Evolutionary conservation across 495 filamentous ascomycete species (phyloP), one percentile per base, ranked within the genome.

Genomic region (Hypoxylon lienhwacheense): DNA sequence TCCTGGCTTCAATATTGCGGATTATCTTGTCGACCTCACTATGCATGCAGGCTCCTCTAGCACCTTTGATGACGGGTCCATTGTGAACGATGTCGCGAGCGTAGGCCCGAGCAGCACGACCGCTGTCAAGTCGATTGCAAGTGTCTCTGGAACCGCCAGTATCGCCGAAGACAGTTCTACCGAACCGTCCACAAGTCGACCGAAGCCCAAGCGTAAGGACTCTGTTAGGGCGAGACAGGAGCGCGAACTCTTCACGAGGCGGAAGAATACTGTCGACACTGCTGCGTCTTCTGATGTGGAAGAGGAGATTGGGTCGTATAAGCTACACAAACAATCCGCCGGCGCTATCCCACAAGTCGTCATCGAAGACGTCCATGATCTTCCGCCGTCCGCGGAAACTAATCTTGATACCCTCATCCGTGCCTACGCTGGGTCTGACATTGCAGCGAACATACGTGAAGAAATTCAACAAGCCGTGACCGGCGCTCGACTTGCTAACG

Each of bases 1-100:
- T 20, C 88, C 93, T 8, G 93, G 93, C 3, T 98, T 98, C 80
- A 98, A 98, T 59, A 97, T 98, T 66, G 93, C 93, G 1, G 93
- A 98, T 63, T 98, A 96, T 59, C 81, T 98, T 5, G 90, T 98
- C 34, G 93, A 99, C 68, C 76, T 99, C 14, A 97, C 93, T 0
- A 96, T 99, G 91, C 93, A 99, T 69, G 91, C 89, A 24, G 66
- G 74, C 21, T 60, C 68, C 11, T 67, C 64, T 16, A 63, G 67
- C 11, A 61, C 64, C 1, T 70, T 69, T 22, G 73, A 78, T 31
- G 74, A 78, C 21, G 82, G 87, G 16, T 76, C 74, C 37, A 70
- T 85, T 2, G 73, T 81, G 47, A 68, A 77, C 0, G 86, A 90
- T 45, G 85, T 82, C 33, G 73, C 77, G 6, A 86, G 84, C 52